phyloP scores from a whole-genome alignment of 2,329 filamentous ascomycete genomes.

The Botryotinia calthae region DNA sequence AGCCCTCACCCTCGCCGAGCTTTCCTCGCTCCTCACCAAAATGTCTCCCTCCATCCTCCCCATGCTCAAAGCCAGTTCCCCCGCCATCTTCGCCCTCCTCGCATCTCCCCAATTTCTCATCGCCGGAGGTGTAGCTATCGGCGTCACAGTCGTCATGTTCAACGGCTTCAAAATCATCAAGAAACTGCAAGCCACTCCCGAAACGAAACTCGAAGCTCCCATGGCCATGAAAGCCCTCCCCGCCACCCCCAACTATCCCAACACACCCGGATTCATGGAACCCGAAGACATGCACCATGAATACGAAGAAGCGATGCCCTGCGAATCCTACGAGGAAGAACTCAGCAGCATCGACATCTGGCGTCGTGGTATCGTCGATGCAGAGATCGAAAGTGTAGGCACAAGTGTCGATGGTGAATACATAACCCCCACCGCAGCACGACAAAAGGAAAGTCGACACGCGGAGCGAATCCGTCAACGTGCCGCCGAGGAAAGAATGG shows the following conservation, averaged over 20 bases:
- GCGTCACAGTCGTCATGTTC: constrained; percentile 92
- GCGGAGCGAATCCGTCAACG: constrained; percentile 30
- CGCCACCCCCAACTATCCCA: neutral
- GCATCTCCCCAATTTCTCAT: constrained; percentile 93
- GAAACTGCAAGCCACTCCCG: constrained; percentile 56
- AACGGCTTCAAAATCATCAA: constrained; percentile 98
- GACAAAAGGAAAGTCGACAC: constrained; percentile 26
- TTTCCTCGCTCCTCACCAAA: constrained; percentile 77
- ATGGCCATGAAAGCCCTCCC: constrained; percentile 10
- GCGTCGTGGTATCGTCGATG: constrained; percentile 38
- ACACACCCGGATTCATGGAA: constrained; percentile 8
- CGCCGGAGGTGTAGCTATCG: constrained; percentile 81
- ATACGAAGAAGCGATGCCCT: constrained; percentile 9
- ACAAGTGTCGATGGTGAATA: constrained; percentile 39
- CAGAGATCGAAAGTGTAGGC: constrained; percentile 32
- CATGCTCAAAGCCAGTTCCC: constrained; percentile 75
- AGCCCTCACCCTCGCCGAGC: constrained; percentile 85
- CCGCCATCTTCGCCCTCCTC: constrained; percentile 81
- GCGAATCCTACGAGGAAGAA: constrained; percentile 37
- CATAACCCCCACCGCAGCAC: constrained; percentile 38
- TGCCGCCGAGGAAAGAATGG: constrained; percentile 24
- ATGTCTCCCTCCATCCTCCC: constrained; percentile 78
- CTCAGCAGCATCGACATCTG: constrained; percentile 38
- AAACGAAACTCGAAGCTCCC: constrained; percentile 24
- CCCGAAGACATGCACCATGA: neutral